phyloP scores from a whole-genome alignment of 352 stramenopile species.

The Elongisporangium undulatum region DNA sequence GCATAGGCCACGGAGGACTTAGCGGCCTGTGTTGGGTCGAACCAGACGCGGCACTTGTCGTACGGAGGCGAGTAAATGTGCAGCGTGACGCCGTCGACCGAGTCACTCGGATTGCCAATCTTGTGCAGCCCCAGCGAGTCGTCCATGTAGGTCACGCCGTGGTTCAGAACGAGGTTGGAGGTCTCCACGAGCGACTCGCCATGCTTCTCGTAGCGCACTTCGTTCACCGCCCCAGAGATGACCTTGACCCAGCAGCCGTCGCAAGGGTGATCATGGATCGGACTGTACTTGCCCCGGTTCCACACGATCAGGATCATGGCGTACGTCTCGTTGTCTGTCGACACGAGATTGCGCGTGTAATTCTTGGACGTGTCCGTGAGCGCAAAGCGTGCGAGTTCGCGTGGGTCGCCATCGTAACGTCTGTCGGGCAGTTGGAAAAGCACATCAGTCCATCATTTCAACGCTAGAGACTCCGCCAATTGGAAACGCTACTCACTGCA shows the following conservation, averaged over 20 bases:
- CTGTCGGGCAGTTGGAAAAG: constrained; percentile 6
- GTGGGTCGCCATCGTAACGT: constrained; percentile 35
- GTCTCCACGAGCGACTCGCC: constrained; percentile 19
- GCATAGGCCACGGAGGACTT: constrained; percentile 59
- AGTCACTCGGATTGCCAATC: constrained; percentile 52
- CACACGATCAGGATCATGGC: constrained; percentile 93
- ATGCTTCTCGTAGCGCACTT: constrained; percentile 58
- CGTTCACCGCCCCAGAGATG: constrained; percentile 56
- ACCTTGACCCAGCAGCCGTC: constrained; percentile 84
- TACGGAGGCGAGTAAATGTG: constrained; percentile 86
- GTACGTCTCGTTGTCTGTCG: constrained; percentile 86
- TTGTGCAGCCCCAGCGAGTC: constrained; percentile 82
- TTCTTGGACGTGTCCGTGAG: constrained; percentile 67
- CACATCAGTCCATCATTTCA: constrained; percentile 1
- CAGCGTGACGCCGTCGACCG: constrained; percentile 55
- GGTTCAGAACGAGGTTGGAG: constrained; percentile 19
- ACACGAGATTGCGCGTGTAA: constrained; percentile 90
- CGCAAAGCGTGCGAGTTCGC: constrained; percentile 57
- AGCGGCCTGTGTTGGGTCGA: constrained; percentile 44
- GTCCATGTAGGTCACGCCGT: constrained; percentile 54
- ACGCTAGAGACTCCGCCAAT: too few relatives aligned
- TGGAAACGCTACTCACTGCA: constrained; percentile 27
- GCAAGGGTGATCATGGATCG: constrained; percentile 87
- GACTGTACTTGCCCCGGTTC: constrained; percentile 76
- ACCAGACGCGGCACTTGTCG: constrained; percentile 74